Percentiles rank a stretch among this genome's conserved stretches.
These are phyloP conservation scores for Stachybotrys elegans DNA, from an alignment of 2,329 filamentous ascomycete genomes.

Conservation along the genomic window DNA sequence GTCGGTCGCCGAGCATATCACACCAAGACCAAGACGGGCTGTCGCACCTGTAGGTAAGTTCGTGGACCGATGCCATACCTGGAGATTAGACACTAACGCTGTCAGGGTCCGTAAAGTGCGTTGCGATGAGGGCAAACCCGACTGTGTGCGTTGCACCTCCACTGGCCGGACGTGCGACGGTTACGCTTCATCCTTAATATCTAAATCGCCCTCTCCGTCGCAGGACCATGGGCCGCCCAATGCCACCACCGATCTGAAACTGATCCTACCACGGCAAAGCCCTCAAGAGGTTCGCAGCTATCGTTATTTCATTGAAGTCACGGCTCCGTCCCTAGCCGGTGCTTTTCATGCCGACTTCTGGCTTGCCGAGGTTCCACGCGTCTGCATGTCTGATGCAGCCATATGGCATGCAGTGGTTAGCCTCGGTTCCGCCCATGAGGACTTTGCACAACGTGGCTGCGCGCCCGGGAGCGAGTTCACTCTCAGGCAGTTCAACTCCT, in stretches of 20 bases:
- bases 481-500: conserved; percentile 11
- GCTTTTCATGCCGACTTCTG: conserved; percentile 16
- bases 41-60: conserved; percentile 20
- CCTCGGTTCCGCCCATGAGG: conserved; percentile 12
- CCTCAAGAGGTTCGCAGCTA: conserved; percentile 3
- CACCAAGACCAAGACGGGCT: conserved; percentile 4
- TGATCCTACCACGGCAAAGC: not conserved
- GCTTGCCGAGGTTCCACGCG: conserved; percentile 12
- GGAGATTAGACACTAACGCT: too few species aligned
- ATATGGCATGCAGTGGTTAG: conserved; percentile 15
- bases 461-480: conserved; percentile 4
- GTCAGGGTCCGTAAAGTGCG: conserved; percentile 31
- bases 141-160: conserved; percentile 26
- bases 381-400: conserved; percentile 10
- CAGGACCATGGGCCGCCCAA: not conserved
- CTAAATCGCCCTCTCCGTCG: conserved; percentile 3
- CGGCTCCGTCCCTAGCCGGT: conserved; percentile 3
- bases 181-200: conserved; percentile 21
- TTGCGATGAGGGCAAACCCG: conserved; percentile 28
- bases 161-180: conserved; percentile 29
- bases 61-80: conserved; percentile 1
- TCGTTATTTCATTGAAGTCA: conserved; percentile 4
- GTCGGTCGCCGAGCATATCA: too few species aligned
- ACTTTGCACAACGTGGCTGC: not conserved
- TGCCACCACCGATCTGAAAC: conserved; percentile 3